phyloP scores from a whole-genome alignment of 192 early-diverging fungal genomes.

The Helicostylum pulchrum region DNA sequence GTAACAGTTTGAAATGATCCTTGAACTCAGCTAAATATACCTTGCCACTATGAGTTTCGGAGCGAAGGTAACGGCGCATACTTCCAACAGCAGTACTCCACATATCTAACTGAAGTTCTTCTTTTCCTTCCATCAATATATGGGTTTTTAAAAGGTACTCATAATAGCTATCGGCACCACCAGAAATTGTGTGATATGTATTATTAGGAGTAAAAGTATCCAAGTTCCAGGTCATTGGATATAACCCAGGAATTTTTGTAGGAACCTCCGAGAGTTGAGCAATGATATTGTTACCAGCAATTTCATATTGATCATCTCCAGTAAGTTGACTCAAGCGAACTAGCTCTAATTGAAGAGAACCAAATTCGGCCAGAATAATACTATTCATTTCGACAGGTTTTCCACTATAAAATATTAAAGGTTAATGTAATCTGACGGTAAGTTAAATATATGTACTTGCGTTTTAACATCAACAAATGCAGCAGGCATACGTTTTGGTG shows the following conservation, averaged over 20 bases:
- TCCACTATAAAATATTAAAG: constrained; percentile 15
- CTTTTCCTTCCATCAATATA: constrained; percentile 43
- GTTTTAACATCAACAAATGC: constrained; percentile 50
- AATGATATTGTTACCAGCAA: constrained; percentile 48
- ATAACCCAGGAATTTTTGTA: constrained; percentile 55
- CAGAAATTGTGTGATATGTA: constrained; percentile 39
- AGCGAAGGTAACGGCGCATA: constrained; percentile 25
- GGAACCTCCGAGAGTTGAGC: constrained; percentile 42
- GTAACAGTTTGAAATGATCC: constrained; percentile 13
- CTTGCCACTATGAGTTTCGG: constrained; percentile 15
- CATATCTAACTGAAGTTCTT: constrained; percentile 26
- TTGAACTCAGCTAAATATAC: constrained; percentile 20
- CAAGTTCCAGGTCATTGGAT: constrained; percentile 48
- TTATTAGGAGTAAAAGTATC: constrained; percentile 28
- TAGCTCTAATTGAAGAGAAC: constrained; percentile 79
- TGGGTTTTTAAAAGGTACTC: constrained; percentile 61
- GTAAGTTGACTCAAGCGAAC: constrained; percentile 74
- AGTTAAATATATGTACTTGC: constrained; percentile 10
- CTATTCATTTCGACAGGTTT: constrained; percentile 1
- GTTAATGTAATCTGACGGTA: background rate
- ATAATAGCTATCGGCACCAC: constrained; percentile 56
- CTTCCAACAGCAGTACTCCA: constrained; percentile 34
- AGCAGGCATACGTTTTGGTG: constrained; percentile 57
- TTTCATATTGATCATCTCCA: constrained; percentile 57
- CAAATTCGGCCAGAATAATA: constrained; percentile 57